Evolutionary conservation across 352 stramenopile genomes (phyloP), one percentile per base, ranked within the genome.

Genomic region (Phytophthora agathidicida): DNA sequence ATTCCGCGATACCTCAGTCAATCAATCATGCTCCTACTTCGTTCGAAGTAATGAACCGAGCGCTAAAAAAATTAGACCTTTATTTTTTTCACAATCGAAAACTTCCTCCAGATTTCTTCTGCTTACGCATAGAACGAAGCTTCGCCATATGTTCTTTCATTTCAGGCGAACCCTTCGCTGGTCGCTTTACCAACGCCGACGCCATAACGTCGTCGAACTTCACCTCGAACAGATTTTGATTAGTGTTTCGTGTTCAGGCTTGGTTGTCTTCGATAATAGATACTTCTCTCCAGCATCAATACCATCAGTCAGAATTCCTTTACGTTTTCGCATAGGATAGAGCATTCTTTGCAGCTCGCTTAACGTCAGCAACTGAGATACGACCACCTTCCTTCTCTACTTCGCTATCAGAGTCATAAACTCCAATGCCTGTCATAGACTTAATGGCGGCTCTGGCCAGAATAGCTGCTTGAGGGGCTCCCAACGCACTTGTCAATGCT

Each of bases 11-110:
- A n/a, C n/a, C n/a, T n/a, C n/a, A n/a, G n/a, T n/a, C n/a, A n/a
- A n/a, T 11, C 9, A 37, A 39, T 60, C 23, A 58, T 57, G 49
- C 37, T 68, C 0, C 14, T 68, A 10, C 23, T 63, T 2, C 31
- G 27, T 7, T 5, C 11, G 47, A 64, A 53, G 45, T 46, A 24
- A 30, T 26, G 42, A 28, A 6, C 22, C n/a, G n/a, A n/a, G 23
- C 17, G 20, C 30, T 10, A 19, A 5, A 7, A 13, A 30, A 3
- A n/a, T 17, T 24, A 22, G 16, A 31, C 39, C 42, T 53, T 46
- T 49, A 38, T 5, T 16, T 2, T 20, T 14, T 2, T 58, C 3
- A 48, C 13, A 60, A 53, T n/a, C 22, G 27, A n/a, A 60, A 60
- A 27, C 0, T 8, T 1, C 52, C 52, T 16, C 5, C 52, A n/a